These are phyloP conservation scores for Ilyonectria mors-panacis DNA, from an alignment of 2,329 filamentous ascomycete genomes.

Conservation along the genomic window DNA sequence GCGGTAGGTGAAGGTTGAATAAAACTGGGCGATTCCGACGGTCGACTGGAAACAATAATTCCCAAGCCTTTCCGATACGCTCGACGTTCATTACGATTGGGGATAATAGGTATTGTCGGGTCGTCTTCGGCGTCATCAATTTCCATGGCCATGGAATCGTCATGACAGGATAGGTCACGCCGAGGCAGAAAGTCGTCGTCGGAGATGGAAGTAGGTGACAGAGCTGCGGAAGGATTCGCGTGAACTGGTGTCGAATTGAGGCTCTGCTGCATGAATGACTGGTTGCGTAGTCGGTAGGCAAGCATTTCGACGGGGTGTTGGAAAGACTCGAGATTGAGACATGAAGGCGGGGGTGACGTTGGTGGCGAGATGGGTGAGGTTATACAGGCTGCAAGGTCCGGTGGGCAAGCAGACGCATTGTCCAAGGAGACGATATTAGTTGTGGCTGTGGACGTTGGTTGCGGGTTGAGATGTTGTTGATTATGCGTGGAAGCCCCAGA, in stretches of 20 bases:
- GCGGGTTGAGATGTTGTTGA: constrained; percentile 6
- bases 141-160: constrained; percentile 34
- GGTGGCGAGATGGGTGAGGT: constrained; percentile 40
- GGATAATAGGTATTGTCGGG: neutral
- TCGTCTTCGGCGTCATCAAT: constrained; percentile 29
- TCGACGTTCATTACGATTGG: constrained; percentile 3
- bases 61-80: neutral
- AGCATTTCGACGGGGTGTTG: constrained; percentile 41
- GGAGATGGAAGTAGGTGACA: constrained; percentile 38
- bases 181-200: constrained; percentile 32
- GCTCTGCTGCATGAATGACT: constrained; percentile 38
- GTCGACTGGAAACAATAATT: constrained; percentile 1
- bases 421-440: constrained; percentile 17
- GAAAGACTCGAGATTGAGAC: constrained; percentile 13
- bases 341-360: constrained; percentile 32
- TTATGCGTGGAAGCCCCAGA: constrained; percentile 27
- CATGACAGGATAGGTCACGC: constrained; percentile 16
- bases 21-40: neutral
- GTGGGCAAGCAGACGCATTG: neutral
- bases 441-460: constrained; percentile 1
- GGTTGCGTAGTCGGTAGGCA: constrained; percentile 41
- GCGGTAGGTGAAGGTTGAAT: constrained; percentile 13
- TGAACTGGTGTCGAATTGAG: neutral
- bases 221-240: constrained; percentile 16
- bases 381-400: constrained; percentile 10